phyloP scores from a whole-genome alignment of 2,329 filamentous ascomycete species.

The Sordariomycetes sp. region DNA sequence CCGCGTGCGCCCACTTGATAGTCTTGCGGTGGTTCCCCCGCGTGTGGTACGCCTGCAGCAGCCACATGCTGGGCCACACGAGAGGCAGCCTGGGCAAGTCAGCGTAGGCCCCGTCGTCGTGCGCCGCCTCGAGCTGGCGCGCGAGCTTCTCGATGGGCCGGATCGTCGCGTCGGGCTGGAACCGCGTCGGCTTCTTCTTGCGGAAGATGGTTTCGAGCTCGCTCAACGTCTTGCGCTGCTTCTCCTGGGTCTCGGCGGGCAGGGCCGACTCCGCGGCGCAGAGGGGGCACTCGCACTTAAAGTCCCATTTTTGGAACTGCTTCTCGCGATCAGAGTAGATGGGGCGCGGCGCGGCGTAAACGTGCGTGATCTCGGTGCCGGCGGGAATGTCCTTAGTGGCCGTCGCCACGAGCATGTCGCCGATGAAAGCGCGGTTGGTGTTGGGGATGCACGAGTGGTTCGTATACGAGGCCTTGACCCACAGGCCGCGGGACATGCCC shows the following conservation, averaged over 20 bases:
- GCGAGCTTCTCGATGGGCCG: slow-evolving; percentile 16
- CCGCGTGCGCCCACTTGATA: slow-evolving; percentile 13
- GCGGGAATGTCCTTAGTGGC: slow-evolving; percentile 21
- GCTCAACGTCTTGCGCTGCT: slow-evolving; percentile 10
- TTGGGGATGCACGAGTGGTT: slow-evolving; percentile 30
- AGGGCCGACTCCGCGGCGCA: slow-evolving; percentile 18
- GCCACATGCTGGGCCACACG: slow-evolving; percentile 21
- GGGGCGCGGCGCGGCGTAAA: slow-evolving; percentile 21
- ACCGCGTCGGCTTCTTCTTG: slow-evolving; percentile 10
- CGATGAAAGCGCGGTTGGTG: slow-evolving; percentile 22
- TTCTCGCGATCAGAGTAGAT: slow-evolving; percentile 11
- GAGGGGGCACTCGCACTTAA: slow-evolving; percentile 23
- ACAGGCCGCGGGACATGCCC: slow-evolving; percentile 16
- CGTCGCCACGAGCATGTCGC: slow-evolving; percentile 26
- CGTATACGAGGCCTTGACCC: slow-evolving; percentile 21
- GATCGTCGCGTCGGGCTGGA: slow-evolving; percentile 17
- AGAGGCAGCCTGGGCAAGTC: slow-evolving; percentile 17
- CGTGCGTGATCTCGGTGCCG: slow-evolving; percentile 23
- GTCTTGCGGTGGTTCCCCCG: slow-evolving; percentile 18
- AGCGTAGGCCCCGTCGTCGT: slow-evolving; percentile 17
- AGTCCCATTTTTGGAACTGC: slow-evolving; percentile 22
- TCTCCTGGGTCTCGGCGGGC: slow-evolving; percentile 7
- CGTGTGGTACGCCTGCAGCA: slow-evolving; percentile 16
- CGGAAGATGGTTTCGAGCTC: slow-evolving; percentile 11
- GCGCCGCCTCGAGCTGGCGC: slow-evolving; percentile 16